These are phyloP conservation scores for Colletotrichum sp. DNA, from an alignment of 2,329 filamentous ascomycete genomes.

Conservation along the genomic window DNA sequence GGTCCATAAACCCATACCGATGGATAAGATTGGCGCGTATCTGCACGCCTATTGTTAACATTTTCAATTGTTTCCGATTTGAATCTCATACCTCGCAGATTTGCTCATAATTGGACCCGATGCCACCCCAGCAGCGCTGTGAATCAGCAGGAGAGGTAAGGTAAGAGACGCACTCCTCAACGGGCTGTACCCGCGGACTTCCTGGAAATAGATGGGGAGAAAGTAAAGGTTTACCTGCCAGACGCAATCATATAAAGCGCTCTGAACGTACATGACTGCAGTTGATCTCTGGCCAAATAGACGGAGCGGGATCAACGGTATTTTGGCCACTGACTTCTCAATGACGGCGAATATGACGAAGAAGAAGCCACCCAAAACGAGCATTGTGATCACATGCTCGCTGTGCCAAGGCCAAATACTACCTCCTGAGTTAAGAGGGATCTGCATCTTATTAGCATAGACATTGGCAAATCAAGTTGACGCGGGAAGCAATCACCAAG, in stretches of 20 bases:
- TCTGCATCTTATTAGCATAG: not conserved
- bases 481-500: not conserved
- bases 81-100: not conserved
- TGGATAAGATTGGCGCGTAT: not conserved
- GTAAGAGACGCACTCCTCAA: not conserved
- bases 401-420: not conserved
- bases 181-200: not conserved
- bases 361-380: not conserved
- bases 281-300: not conserved
- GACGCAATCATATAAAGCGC: not conserved
- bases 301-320: not conserved
- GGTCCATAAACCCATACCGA: not conserved
- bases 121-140: not conserved
- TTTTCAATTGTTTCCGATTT: accelerated
- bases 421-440: not conserved
- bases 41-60: not conserved
- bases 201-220: not conserved
- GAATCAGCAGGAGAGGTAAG: not conserved
- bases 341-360: not conserved
- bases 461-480: not conserved
- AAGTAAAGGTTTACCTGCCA: not conserved
- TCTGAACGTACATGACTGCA: not conserved
- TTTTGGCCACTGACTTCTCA: not conserved
- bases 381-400: not conserved
- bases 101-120: not conserved